Evolutionary conservation across 768 basidiomycete species (phyloP), one percentile per base, ranked within the genome.

Genomic region (Leccinum subtestaceum): DNA sequence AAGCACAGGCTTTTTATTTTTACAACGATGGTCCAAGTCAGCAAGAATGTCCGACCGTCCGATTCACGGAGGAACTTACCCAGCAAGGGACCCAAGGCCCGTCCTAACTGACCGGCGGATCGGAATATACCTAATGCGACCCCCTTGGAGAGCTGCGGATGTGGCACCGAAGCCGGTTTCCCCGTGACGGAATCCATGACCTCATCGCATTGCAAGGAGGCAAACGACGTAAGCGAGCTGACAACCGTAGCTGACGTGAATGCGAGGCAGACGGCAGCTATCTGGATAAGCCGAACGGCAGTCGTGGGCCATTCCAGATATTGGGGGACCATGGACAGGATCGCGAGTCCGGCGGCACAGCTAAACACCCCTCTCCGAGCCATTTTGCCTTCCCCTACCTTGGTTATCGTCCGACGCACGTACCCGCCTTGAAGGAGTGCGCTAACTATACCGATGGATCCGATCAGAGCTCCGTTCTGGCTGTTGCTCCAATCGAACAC

Each of bases 201-300:
- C 29, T 94, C 91, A 68, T 96, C 91, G 62, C 93, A 95, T 74
- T 95, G 93, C 63, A 95, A 71, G 13, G 93, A 95, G 10, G 95
- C 96, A 62, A 88, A 85, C 25, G 95, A 87, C 38, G 94, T 99
- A 63, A 99, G 78, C 9, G 92, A 85, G 68, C 91, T 98, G 61
- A 99, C 96, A 52, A 97, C 95, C 1, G 94, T 97, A 5, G 96
- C 95, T 60, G 88, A 91, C 5, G 96, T 97, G 77, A 94, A 97
- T 4, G 94, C 93, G 75, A 98, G 80, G 67, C 88, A 91, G 5
- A 89, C 80, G 1, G 93, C 91, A 6, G 91, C 88, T n/a, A 74
- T 79, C 67, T 84, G 84, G 15, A 90, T 75, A 17, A 86, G 74
- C 38, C 76, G 79, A 64, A 83, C 77, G 11, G 83, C 81, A 29